Conservation (phyloP, 2,329 filamentous ascomycete genomes). For the Elsinoe australis region DNA sequence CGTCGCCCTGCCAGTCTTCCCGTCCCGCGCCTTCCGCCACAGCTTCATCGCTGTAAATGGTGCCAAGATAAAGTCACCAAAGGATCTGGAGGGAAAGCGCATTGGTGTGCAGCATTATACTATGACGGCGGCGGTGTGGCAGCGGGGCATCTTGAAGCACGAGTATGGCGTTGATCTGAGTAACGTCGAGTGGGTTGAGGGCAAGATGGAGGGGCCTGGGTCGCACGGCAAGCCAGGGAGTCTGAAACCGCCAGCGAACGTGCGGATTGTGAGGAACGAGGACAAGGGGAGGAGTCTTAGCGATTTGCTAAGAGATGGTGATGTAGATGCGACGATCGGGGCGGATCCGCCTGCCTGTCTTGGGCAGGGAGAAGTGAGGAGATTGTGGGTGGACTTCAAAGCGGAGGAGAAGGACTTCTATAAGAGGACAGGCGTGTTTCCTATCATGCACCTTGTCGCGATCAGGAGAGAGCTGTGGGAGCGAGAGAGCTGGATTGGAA, state of each 20-base stretch:
- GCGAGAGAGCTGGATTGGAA: slow-evolving; percentile 28
- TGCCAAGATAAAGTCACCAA: slow-evolving; percentile 26
- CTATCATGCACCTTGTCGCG: slow-evolving; percentile 31
- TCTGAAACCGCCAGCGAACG: slow-evolving; percentile 24
- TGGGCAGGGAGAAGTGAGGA: slow-evolving; percentile 26
- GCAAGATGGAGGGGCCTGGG: slow-evolving; percentile 27
- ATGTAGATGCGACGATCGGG: slow-evolving; percentile 34
- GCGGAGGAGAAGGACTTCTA: slow-evolving; percentile 31
- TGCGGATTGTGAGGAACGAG: slow-evolving; percentile 26
- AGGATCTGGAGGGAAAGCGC: slow-evolving; percentile 31
- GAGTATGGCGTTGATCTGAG: slow-evolving; percentile 30
- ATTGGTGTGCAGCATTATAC: slow-evolving; percentile 35
- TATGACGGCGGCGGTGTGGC: slow-evolving; percentile 36
- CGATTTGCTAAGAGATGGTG: slow-evolving; percentile 31
- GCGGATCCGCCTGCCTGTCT: slow-evolving; percentile 31
- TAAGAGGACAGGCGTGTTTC: slow-evolving; percentile 27
- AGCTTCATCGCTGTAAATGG: slow-evolving; percentile 31
- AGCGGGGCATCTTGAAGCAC: slow-evolving; percentile 30
- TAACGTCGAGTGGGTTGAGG: slow-evolving; percentile 31
- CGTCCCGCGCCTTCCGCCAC: slow-evolving; percentile 31
- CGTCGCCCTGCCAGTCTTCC: slow-evolving; percentile 30
- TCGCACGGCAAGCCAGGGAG: slow-evolving; percentile 27
- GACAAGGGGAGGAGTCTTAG: slow-evolving; percentile 27
- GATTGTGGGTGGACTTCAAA: slow-evolving; percentile 34
- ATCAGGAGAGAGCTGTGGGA: slow-evolving; percentile 26